Conservation (phyloP, 441 rosid genomes). For the Croton setiger region DNA sequence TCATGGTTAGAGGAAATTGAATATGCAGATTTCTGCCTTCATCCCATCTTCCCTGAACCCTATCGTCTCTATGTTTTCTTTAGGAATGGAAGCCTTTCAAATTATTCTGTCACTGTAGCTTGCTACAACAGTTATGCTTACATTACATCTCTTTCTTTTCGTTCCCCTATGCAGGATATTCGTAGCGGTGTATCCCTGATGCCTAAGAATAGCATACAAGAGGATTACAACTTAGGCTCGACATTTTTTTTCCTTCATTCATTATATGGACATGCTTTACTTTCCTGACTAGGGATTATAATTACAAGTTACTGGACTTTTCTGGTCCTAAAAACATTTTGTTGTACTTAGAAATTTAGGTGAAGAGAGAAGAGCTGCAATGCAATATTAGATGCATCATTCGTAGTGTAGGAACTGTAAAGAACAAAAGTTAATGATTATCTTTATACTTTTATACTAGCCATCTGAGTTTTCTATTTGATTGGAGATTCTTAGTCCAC, state of each 20-base stretch:
- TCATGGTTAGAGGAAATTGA: conserved; percentile 2
- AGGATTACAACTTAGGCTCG: not conserved
- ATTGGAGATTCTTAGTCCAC: not conserved
- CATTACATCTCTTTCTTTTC: not conserved
- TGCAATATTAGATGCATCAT: not conserved
- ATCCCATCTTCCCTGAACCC: not conserved
- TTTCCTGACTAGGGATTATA: not conserved
- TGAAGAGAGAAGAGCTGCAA: not conserved
- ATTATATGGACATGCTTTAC: not conserved
- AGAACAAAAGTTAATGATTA: not conserved
- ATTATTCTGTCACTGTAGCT: not conserved
- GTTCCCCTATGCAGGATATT: conserved; percentile 6
- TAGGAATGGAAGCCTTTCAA: not conserved
- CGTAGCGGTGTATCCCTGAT: not conserved
- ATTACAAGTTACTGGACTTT: not conserved
- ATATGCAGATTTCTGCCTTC: not conserved
- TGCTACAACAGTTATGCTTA: not conserved
- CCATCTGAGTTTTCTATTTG: not conserved
- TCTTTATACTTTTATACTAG: not conserved
- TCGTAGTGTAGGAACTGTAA: not conserved
- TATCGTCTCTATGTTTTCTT: too few relatives aligned
- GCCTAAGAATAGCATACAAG: not conserved
- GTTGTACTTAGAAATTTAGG: not conserved
- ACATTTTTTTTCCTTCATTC: not conserved
- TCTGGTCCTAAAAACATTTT: not conserved